A percentile compares a stretch with the other conserved stretches of the same genome.
phyloP scores from a whole-genome alignment of 345 rosid genomes.

The Boechera divaricarpa region DNA sequence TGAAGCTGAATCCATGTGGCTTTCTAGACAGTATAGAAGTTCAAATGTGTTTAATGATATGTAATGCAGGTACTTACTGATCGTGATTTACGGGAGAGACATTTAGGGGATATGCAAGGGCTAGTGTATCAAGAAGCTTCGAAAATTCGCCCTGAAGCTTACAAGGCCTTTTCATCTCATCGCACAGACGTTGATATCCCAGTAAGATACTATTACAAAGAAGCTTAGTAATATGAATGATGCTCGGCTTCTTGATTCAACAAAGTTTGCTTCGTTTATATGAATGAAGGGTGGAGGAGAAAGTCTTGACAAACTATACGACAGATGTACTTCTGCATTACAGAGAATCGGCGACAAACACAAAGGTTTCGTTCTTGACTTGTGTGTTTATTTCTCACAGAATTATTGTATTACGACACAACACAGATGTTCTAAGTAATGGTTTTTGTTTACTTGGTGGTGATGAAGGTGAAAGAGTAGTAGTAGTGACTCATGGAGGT shows the following conservation, averaged over 20 bases:
- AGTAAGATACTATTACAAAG: conserved; percentile 49
- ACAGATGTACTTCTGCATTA: conserved; percentile 68
- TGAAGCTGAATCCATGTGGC: neutral
- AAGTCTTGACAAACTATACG: conserved; percentile 72
- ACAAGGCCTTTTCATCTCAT: conserved; percentile 63
- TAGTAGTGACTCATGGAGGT: conserved; percentile 82
- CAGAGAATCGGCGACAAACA: conserved; percentile 73
- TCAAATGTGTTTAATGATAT: conserved; percentile 4
- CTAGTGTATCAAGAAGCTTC: conserved; percentile 62
- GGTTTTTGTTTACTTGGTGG: neutral
- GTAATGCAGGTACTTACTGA: conserved; percentile 66
- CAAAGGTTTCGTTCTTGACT: conserved; percentile 49
- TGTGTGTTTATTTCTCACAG: neutral
- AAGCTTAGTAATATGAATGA: conserved; percentile 10
- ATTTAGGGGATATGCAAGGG: conserved; percentile 91
- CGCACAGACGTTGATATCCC: conserved; percentile 72
- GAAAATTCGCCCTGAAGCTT: conserved; percentile 54
- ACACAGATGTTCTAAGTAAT: conserved; percentile 2
- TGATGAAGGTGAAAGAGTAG: conserved; percentile 65
- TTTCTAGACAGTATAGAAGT: neutral
- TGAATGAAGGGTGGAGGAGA: conserved; percentile 83
- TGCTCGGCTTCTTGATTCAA: neutral
- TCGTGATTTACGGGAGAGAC: conserved; percentile 68
- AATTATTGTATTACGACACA: neutral
- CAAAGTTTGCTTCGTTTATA: neutral